Conservation (phyloP, 2,329 filamentous ascomycete genomes). For the Ophiostoma sp. region DNA sequence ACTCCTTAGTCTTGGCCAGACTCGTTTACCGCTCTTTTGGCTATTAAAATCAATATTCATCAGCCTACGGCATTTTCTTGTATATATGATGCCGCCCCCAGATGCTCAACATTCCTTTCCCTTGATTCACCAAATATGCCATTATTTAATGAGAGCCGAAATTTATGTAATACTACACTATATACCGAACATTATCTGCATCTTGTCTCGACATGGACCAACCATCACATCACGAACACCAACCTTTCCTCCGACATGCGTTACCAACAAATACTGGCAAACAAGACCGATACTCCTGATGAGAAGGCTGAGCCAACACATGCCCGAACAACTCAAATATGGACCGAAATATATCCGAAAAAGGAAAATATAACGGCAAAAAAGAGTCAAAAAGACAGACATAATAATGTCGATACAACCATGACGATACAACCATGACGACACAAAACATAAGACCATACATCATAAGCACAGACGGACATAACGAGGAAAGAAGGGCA, state of each 20-base stretch:
- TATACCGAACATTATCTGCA: background rate
- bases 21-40: background rate
- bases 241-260: background rate
- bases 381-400: background rate
- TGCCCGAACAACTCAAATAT: background rate
- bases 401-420: background rate
- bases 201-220: background rate
- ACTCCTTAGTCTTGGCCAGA: background rate
- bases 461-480: background rate
- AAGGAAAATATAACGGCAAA: background rate
- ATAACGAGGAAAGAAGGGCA: background rate
- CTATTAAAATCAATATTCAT: background rate
- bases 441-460: slow-evolving; percentile 6
- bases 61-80: background rate
- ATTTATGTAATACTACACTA: background rate
- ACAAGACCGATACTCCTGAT: slow-evolving; percentile 1
- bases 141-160: background rate
- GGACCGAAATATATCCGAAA: background rate
- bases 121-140: background rate
- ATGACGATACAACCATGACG: background rate
- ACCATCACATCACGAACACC: background rate
- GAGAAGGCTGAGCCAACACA: background rate
- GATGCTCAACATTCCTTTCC: background rate
- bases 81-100: background rate
- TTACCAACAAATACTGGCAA: background rate